Evolutionary conservation across 306 rosid genomes (phyloP).

Genomic region (Malus sieversii): DNA sequence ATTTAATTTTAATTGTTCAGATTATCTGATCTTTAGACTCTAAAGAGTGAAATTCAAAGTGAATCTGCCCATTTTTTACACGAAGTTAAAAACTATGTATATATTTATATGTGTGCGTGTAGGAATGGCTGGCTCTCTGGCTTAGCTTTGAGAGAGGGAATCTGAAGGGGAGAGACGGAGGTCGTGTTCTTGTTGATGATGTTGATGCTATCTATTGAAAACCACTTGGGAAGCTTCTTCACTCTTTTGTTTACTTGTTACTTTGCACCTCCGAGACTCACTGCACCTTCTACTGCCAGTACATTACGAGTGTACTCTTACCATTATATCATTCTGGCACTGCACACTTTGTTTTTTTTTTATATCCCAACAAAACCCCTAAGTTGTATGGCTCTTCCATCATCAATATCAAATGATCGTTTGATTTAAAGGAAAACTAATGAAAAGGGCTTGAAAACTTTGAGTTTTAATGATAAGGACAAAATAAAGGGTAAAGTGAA

Average conservation of each 20-base stretch:
- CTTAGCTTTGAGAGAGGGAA: background rate
- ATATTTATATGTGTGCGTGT: background rate
- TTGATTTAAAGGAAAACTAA: no score
- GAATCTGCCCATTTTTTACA: no score
- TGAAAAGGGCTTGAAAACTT: no score
- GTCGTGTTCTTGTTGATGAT: background rate
- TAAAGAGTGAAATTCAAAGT: no score
- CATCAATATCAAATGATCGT: background rate
- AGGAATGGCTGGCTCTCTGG: background rate
- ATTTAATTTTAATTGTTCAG: no score
- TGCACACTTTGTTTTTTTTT: background rate
- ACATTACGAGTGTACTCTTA: background rate
- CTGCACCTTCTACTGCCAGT: background rate
- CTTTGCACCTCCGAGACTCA: background rate
- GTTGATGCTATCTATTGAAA: background rate
- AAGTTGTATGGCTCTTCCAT: background rate
- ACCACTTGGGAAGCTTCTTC: slow-evolving; percentile 34
- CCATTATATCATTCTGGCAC: background rate
- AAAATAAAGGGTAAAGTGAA: no score
- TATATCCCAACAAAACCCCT: no score
- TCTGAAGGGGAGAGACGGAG: background rate
- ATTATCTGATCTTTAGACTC: no score
- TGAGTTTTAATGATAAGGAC: no score
- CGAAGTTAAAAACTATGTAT: no score
- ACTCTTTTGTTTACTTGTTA: background rate